A percentile compares a stretch with the other conserved stretches of the same genome.
phyloP scores from a whole-genome alignment of 768 basidiomycete species.

The Xerocomellus amylosporus region DNA sequence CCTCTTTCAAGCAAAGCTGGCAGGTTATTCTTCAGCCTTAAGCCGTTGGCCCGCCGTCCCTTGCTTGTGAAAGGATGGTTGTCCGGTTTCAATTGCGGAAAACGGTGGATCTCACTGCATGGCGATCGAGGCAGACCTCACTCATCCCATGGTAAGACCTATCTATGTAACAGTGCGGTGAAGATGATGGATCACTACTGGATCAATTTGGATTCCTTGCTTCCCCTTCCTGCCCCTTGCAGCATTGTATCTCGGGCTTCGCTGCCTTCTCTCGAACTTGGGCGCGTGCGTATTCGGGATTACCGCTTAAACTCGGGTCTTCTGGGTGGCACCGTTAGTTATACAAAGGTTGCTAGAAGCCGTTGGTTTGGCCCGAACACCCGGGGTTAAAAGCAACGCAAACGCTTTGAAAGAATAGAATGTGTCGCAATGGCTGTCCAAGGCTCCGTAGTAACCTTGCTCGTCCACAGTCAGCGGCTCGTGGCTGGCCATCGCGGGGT shows the following conservation, averaged over 20 bases:
- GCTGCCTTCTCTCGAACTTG: slow-evolving; percentile 24
- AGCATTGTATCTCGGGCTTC: slow-evolving; percentile 13
- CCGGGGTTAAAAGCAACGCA: slow-evolving; percentile 5
- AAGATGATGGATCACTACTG: slow-evolving; percentile 7
- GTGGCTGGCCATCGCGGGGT: too few relatives aligned
- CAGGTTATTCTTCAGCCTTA: slow-evolving; percentile 28
- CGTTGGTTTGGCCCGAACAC: slow-evolving; percentile 8
- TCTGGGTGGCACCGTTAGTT: slow-evolving; percentile 12
- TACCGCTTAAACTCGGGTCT: slow-evolving; percentile 22
- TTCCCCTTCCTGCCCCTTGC: slow-evolving; percentile 20
- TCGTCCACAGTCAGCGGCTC: too few relatives aligned
- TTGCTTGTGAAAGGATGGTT: slow-evolving; percentile 37
- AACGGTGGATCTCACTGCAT: slow-evolving; percentile 43
- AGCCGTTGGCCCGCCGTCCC: neutral
- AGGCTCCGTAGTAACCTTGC: too few relatives aligned
- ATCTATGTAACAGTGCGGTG: neutral
- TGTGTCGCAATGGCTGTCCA: too few relatives aligned
- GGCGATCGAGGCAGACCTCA: slow-evolving; percentile 55
- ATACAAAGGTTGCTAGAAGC: slow-evolving; percentile 21
- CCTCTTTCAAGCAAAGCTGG: slow-evolving; percentile 48
- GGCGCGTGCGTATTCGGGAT: slow-evolving; percentile 20
- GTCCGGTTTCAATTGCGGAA: slow-evolving; percentile 52
- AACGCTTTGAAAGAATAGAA: slow-evolving; percentile 11
- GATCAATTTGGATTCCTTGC: slow-evolving; percentile 22
- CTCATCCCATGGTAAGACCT: slow-evolving; percentile 46